Conservation (phyloP, 176 grass and related monocot species). For the Oropetium thomaeum region DNA sequence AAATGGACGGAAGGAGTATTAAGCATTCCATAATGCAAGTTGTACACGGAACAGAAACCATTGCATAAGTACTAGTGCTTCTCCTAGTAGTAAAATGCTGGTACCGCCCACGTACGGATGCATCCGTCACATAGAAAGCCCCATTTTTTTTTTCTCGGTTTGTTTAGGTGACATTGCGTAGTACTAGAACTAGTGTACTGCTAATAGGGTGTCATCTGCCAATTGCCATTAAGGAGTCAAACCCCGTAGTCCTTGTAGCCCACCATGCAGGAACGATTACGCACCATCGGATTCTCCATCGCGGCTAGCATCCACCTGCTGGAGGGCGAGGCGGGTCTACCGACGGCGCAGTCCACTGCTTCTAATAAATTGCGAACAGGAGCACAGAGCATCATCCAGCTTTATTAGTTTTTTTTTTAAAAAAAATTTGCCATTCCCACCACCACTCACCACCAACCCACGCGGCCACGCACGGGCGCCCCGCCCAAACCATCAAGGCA, state of each 20-base stretch:
- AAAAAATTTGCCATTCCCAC: too few species aligned
- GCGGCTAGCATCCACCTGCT: background rate
- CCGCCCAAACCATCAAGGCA: background rate
- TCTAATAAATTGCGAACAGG: constrained; percentile 25
- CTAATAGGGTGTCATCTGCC: background rate
- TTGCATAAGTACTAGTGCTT: too few species aligned
- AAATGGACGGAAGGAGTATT: too few species aligned
- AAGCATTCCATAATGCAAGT: background rate
- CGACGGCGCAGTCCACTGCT: background rate
- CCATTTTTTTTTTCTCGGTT: too few species aligned
- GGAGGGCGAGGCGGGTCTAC: background rate
- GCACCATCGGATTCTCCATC: background rate
- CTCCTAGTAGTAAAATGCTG: background rate
- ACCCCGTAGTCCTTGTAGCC: background rate
- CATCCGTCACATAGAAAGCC: background rate
- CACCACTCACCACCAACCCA: background rate
- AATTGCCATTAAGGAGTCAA: background rate
- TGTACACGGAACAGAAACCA: too few species aligned
- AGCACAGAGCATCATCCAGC: background rate
- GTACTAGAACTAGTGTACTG: too few species aligned
- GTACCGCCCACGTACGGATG: background rate
- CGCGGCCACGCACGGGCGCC: background rate
- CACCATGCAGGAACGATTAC: background rate
- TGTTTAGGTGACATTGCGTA: too few species aligned
- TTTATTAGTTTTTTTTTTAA: too few species aligned